Percentiles rank a stretch among this genome's conserved stretches.
These are phyloP conservation scores for Spiromastix sp. DNA, from an alignment of 2,329 filamentous ascomycete species.

Conservation along the genomic window DNA sequence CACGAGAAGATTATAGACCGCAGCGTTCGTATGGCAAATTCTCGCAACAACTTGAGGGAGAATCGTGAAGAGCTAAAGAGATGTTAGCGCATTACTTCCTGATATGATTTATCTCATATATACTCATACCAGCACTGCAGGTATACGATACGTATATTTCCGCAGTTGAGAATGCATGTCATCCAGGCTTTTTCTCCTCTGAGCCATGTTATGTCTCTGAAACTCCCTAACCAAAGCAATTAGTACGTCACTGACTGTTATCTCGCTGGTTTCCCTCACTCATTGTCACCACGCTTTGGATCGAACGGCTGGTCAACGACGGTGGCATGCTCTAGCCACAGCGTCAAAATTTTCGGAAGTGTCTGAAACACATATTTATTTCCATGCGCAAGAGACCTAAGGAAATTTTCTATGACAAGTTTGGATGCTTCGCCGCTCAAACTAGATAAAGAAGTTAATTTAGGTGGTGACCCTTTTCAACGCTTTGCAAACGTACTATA, in stretches of 20 bases:
- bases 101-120: background rate
- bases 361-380: conserved; percentile 97
- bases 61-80: conserved; percentile 43
- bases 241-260: conserved; percentile 6
- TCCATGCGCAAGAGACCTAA: conserved; percentile 75
- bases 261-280: conserved; percentile 21
- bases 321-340: conserved; percentile 88
- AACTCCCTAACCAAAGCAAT: conserved; percentile 28
- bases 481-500: conserved; percentile 37
- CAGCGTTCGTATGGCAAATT: conserved; percentile 73
- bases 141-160: conserved; percentile 58
- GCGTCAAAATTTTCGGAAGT: conserved; percentile 76
- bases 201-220: conserved; percentile 35
- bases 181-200: conserved; percentile 55
- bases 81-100: conserved; percentile 11
- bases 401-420: conserved; percentile 86
- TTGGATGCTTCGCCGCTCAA: conserved; percentile 75
- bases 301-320: conserved; percentile 54
- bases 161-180: conserved; percentile 63
- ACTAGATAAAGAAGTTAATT: conserved; percentile 25
- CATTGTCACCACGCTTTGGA: conserved; percentile 37
- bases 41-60: conserved; percentile 92
- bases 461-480: conserved; percentile 1
- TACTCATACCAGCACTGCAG: conserved; percentile 32
- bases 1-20: conserved; percentile 66